Evolutionary conservation across 2,329 filamentous ascomycete genomes (phyloP).

Genomic region (Cryphonectria nitschkei): DNA sequence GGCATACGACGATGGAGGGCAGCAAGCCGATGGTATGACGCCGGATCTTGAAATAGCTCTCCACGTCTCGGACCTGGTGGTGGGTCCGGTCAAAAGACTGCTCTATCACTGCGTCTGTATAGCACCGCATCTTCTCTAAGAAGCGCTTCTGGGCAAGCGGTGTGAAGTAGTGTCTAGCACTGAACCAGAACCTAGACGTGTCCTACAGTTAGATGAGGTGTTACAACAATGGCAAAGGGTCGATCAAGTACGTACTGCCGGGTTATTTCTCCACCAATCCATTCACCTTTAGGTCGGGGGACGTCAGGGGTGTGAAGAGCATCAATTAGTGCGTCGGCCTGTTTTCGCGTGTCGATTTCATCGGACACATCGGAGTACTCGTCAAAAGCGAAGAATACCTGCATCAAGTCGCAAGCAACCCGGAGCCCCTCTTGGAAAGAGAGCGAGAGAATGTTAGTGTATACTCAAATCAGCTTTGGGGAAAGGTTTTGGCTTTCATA

Average conservation of each 20-base stretch:
- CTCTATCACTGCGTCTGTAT: conserved; percentile 32
- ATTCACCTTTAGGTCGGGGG: background rate
- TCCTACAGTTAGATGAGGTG: background rate
- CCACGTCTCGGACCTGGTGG: conserved; percentile 29
- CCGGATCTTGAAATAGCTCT: conserved; percentile 34
- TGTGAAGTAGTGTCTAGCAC: background rate
- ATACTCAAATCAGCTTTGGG: no score
- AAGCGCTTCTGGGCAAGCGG: conserved; percentile 30
- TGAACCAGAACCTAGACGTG: background rate
- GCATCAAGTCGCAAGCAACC: conserved; percentile 33
- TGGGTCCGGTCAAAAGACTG: conserved; percentile 32
- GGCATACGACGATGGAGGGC: conserved; percentile 33
- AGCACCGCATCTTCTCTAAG: conserved; percentile 31
- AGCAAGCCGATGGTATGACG: conserved; percentile 33
- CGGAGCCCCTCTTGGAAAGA: conserved; percentile 24
- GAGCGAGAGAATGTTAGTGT: background rate
- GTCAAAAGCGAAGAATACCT: conserved; percentile 35
- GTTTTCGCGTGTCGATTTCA: conserved; percentile 14
- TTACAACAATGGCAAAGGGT: background rate
- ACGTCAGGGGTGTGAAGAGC: conserved; percentile 27
- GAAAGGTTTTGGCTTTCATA: background rate
- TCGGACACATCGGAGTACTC: conserved; percentile 31
- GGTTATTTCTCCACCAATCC: background rate
- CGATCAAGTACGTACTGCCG: background rate
- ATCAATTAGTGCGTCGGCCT: conserved; percentile 30